phyloP scores from a whole-genome alignment of 31 red algal species.

The Odonthalia washingtoniensis region DNA sequence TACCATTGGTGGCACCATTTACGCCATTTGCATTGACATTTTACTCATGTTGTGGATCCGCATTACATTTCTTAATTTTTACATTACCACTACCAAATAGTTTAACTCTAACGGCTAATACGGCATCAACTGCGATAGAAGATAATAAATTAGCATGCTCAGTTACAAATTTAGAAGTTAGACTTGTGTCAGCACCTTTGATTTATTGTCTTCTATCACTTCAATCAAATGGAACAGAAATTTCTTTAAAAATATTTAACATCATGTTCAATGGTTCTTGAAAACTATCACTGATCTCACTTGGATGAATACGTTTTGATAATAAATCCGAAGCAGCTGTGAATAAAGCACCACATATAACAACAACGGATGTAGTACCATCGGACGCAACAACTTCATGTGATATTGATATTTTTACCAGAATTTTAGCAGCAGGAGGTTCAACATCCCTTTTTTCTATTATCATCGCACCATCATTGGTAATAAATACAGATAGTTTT shows the following conservation, averaged over 20 bases:
- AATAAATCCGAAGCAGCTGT: constrained; percentile 77
- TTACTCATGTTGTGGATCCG: too few species aligned
- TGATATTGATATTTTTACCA: constrained; percentile 86
- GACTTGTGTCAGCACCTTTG: constrained; percentile 84
- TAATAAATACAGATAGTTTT: constrained; percentile 87
- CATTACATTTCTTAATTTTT: too few species aligned
- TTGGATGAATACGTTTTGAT: constrained; percentile 86
- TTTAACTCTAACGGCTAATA: constrained; percentile 53
- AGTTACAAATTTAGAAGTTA: constrained; percentile 93
- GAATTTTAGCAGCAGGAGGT: constrained; percentile 97
- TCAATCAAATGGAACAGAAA: constrained; percentile 86
- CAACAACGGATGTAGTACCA: constrained; percentile 96
- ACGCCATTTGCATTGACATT: too few species aligned
- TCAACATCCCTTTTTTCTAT: constrained; percentile 86
- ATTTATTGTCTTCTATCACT: constrained; percentile 74
- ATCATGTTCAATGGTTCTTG: constrained; percentile 64
- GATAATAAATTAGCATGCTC: constrained; percentile 90
- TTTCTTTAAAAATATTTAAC: constrained; percentile 71
- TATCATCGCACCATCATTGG: constrained; percentile 98
- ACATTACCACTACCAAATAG: too few species aligned
- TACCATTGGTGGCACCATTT: too few species aligned
- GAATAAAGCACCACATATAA: constrained; percentile 87
- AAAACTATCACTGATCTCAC: constrained; percentile 86
- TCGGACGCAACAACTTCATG: constrained; percentile 96
- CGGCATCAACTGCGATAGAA: constrained; percentile 94